Evolutionary conservation across 331 rosid genomes (phyloP).

Genomic region (Arachis monticola): DNA sequence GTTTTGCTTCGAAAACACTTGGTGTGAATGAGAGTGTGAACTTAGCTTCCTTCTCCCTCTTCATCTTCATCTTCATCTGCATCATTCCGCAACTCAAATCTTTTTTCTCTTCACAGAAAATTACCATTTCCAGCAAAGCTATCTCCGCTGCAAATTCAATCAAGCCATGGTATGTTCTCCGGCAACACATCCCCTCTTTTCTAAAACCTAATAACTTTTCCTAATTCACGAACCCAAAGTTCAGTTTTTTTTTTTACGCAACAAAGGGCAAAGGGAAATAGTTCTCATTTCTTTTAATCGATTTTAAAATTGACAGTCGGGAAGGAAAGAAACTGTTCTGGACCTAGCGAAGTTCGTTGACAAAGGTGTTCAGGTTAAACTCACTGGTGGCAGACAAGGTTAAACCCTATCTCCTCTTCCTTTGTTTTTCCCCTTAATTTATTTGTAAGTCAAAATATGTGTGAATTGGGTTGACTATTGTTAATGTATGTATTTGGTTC

Average conservation of each 20-base stretch:
- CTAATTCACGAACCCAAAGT: not conserved
- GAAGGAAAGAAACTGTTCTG: constrained; percentile 46
- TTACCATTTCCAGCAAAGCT: not conserved
- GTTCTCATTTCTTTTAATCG: not conserved
- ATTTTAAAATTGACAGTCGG: constrained; percentile 29
- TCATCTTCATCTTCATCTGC: not conserved
- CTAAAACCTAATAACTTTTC: not conserved
- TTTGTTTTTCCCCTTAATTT: not conserved
- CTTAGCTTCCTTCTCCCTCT: not conserved
- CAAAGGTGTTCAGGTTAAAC: constrained; percentile 51
- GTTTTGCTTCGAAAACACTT: not conserved
- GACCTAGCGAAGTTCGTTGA: constrained; percentile 50
- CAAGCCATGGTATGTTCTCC: constrained; percentile 28
- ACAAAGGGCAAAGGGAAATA: not conserved
- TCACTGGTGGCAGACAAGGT: constrained; percentile 51
- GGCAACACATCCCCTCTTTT: not conserved
- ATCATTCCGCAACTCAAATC: not conserved
- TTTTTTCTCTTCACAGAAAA: not conserved
- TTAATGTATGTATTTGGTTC: not conserved
- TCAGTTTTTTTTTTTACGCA: not conserved
- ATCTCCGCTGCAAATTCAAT: not conserved
- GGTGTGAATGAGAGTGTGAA: not conserved
- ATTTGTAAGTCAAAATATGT: not conserved
- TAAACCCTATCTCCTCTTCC: not conserved
- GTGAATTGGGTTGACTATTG: not conserved